These are phyloP conservation scores for Inga oerstediana DNA, from an alignment of 306 rosid species.

Conservation along the genomic window DNA sequence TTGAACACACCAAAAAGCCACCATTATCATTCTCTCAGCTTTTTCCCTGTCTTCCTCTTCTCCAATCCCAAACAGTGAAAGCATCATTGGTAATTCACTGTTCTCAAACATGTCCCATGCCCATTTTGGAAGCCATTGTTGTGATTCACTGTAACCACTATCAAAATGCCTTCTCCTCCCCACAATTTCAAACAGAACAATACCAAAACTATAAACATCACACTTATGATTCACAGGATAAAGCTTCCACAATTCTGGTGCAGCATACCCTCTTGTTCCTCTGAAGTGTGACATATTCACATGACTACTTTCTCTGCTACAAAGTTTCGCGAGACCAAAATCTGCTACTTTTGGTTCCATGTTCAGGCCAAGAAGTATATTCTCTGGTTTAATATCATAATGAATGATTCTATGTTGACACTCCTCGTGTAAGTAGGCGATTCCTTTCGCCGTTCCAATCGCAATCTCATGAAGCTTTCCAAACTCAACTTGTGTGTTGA, in stretches of 20 bases:
- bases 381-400: slow-evolving; percentile 53
- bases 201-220: slow-evolving; percentile 55
- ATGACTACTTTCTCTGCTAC: slow-evolving; percentile 35
- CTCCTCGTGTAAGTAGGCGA: slow-evolving; percentile 54
- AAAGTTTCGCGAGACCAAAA: slow-evolving; percentile 49
- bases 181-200: slow-evolving; percentile 48
- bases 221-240: slow-evolving; percentile 44
- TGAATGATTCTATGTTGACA: slow-evolving; percentile 49
- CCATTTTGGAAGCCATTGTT: slow-evolving; percentile 51
- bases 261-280: slow-evolving; percentile 58
- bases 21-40: slow-evolving; percentile 47
- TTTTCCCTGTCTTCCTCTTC: slow-evolving; percentile 39
- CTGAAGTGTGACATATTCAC: slow-evolving; percentile 36
- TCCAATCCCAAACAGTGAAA: slow-evolving; percentile 43
- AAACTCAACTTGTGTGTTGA: slow-evolving; percentile 28
- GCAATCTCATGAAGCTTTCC: slow-evolving; percentile 46
- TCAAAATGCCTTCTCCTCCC: slow-evolving; percentile 56
- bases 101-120: slow-evolving; percentile 55
- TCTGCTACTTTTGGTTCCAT: slow-evolving; percentile 53
- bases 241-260: slow-evolving; percentile 55
- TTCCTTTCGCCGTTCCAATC: slow-evolving; percentile 52
- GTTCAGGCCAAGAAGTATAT: slow-evolving; percentile 47
- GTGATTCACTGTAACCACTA: slow-evolving; percentile 33
- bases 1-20: slow-evolving; percentile 58
- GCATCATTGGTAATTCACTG: slow-evolving; percentile 42